phyloP scores from a whole-genome alignment of 2,329 filamentous ascomycete genomes.

The Fonsecaea monophora region DNA sequence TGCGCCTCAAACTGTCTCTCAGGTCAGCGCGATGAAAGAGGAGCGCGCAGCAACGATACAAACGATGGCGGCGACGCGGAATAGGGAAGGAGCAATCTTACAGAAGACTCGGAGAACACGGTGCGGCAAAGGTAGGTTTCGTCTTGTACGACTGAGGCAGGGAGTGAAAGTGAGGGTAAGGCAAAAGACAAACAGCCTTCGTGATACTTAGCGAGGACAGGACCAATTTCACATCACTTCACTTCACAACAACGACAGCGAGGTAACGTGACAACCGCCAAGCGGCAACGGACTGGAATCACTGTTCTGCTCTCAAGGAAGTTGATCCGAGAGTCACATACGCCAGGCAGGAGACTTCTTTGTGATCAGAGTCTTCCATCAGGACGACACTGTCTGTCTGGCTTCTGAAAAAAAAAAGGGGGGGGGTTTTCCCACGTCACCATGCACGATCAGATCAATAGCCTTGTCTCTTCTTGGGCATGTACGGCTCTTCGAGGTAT shows the following conservation, averaged over 20 bases:
- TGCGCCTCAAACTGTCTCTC: not conserved
- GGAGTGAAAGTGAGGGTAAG: slow-evolving; percentile 6
- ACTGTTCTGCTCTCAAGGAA: not conserved
- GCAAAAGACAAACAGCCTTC: not conserved
- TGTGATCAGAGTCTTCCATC: not conserved
- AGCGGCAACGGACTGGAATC: not conserved
- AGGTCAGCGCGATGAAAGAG: not conserved
- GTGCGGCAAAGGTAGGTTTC: not conserved
- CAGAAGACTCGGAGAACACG: not conserved
- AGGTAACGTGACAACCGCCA: not conserved
- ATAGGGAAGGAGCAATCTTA: not conserved
- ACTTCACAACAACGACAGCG: not conserved
- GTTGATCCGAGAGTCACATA: not conserved
- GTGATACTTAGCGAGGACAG: not conserved
- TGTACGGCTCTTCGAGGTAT: slow-evolving; percentile 68
- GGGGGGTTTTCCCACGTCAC: not conserved
- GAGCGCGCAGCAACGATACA: not conserved
- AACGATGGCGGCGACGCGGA: not conserved
- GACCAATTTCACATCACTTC: too few relatives aligned
- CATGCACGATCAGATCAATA: slow-evolving; percentile 23
- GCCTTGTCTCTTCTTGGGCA: slow-evolving; percentile 53
- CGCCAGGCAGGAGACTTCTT: not conserved
- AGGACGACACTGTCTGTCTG: not conserved
- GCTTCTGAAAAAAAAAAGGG: too few relatives aligned
- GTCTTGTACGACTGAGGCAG: not conserved